These are phyloP conservation scores for Plasmodium ovale DNA, from an alignment of 169 alveolate genomes.

Conservation along the genomic window DNA sequence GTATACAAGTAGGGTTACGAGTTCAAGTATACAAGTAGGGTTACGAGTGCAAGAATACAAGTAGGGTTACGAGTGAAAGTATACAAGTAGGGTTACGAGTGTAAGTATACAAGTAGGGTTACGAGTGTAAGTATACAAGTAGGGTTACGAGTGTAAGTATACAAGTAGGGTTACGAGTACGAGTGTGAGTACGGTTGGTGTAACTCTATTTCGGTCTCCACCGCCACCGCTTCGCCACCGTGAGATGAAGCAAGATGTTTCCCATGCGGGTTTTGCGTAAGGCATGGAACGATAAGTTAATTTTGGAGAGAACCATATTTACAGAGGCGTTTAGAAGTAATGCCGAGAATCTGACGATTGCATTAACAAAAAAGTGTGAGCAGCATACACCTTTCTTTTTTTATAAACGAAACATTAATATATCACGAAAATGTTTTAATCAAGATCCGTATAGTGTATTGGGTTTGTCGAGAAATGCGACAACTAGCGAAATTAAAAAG, in stretches of 20 bases:
- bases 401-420: constrained; percentile 46
- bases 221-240: neutral
- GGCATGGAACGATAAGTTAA: constrained; percentile 8
- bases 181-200: too few relatives aligned
- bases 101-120: too few relatives aligned
- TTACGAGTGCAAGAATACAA: too few relatives aligned
- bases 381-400: neutral
- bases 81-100: too few relatives aligned
- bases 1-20: too few relatives aligned
- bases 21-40: too few relatives aligned
- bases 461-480: constrained; percentile 92
- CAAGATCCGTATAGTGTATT: constrained; percentile 90
- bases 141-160: too few relatives aligned
- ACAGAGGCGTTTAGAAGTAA: constrained; percentile 3
- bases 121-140: too few relatives aligned
- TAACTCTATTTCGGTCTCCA: too few relatives aligned
- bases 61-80: too few relatives aligned
- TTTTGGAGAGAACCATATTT: constrained; percentile 18
- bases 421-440: constrained; percentile 40
- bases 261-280: constrained; percentile 24
- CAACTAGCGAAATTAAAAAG: constrained; percentile 91
- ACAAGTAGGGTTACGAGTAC: too few relatives aligned
- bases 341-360: neutral
- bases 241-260: constrained; percentile 15
- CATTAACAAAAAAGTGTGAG: neutral